These are phyloP conservation scores for Boletus reticulatus DNA, from an alignment of 768 basidiomycete species.

Conservation along the genomic window DNA sequence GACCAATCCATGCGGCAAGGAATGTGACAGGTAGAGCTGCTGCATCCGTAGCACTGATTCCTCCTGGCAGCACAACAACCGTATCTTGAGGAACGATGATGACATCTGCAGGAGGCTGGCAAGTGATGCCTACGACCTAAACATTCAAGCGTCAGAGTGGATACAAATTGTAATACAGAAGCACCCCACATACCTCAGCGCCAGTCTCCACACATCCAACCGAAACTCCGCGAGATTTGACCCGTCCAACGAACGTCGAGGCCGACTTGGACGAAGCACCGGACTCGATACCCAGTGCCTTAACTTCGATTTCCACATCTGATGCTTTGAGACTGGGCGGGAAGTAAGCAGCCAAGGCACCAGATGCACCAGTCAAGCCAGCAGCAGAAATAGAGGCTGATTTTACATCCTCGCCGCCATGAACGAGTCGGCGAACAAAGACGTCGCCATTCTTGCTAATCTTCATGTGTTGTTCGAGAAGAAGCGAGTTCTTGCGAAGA, in stretches of 20 bases:
- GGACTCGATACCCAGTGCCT: constrained; percentile 11
- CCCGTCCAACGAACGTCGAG: constrained; percentile 14
- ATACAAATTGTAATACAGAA: neutral
- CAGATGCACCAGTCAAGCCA: constrained; percentile 9
- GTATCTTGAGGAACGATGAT: constrained; percentile 15
- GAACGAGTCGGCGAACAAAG: constrained; percentile 28
- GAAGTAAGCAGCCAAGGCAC: constrained; percentile 19
- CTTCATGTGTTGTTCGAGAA: constrained; percentile 31
- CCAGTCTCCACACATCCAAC: constrained; percentile 7
- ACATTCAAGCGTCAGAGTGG: neutral
- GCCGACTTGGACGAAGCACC: constrained; percentile 10
- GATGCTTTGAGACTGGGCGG: constrained; percentile 14
- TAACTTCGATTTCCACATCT: constrained; percentile 20
- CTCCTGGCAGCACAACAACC: constrained; percentile 12
- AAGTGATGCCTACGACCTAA: constrained; percentile 20
- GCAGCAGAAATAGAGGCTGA: constrained; percentile 8
- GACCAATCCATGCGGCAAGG: constrained; percentile 29
- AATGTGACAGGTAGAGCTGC: constrained; percentile 21
- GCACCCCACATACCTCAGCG: neutral
- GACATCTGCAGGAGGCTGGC: constrained; percentile 14
- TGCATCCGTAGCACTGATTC: constrained; percentile 15
- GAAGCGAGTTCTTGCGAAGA: constrained; percentile 24
- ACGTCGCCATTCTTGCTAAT: constrained; percentile 26
- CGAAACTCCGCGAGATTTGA: constrained; percentile 17
- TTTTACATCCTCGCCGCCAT: constrained; percentile 25